Conservation (phyloP, 441 rosid genomes). For the Mallotus repandus region DNA sequence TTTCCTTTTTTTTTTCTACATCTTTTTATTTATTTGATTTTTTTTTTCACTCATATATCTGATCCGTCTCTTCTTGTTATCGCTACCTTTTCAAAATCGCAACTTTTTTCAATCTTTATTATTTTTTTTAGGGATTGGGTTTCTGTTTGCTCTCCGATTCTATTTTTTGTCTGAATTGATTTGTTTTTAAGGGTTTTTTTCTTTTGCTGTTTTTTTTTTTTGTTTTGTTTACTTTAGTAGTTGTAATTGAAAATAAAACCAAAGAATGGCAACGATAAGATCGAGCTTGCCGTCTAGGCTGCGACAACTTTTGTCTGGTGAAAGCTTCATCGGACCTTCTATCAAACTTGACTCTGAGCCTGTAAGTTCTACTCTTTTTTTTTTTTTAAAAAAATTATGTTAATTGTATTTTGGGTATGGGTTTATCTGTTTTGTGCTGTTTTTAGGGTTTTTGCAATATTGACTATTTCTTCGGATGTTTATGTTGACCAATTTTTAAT, state of each 20-base stretch:
- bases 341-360: conserved; percentile 84
- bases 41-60: background rate
- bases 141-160: conserved; percentile 20
- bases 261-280: conserved; percentile 74
- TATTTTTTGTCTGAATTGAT: background rate
- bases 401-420: background rate
- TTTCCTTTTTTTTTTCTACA: conserved; percentile 25
- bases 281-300: conserved; percentile 92
- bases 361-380: conserved; percentile 45
- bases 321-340: conserved; percentile 74
- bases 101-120: background rate
- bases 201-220: background rate
- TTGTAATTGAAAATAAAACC: conserved; percentile 42
- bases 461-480: background rate
- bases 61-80: conserved; percentile 29
- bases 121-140: conserved; percentile 15
- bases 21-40: background rate
- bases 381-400: background rate
- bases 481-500: too few species aligned
- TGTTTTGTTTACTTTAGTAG: conserved; percentile 7
- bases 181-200: background rate
- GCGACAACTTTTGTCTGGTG: conserved; percentile 91
- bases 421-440: conserved; percentile 2
- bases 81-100: background rate
- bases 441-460: conserved; percentile 18